A percentile compares a stretch with the other conserved stretches of the same genome.
Evolutionary conservation across 1,139 yeast genomes (phyloP).

Genomic region (Kurtzmaniella quercitrusa): DNA sequence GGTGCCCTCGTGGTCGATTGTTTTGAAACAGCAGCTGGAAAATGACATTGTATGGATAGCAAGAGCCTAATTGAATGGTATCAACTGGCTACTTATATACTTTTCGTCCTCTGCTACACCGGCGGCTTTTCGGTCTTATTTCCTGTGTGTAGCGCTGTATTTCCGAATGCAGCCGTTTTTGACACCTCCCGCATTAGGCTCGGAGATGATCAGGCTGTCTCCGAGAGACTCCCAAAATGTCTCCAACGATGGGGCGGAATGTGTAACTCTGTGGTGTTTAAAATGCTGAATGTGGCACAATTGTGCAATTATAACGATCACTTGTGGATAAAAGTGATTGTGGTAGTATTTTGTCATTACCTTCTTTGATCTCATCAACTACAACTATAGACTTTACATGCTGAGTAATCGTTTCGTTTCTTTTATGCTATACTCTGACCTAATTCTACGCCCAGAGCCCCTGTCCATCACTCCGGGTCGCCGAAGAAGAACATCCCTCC

Average conservation of each 20-base stretch:
- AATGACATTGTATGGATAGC: not conserved
- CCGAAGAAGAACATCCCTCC: conserved; percentile 36
- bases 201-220: not conserved
- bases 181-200: not conserved
- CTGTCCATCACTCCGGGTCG: conserved; percentile 22
- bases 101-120: not conserved
- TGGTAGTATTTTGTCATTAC: too few species aligned
- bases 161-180: not conserved
- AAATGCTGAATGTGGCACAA: too few species aligned
- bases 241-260: too few species aligned
- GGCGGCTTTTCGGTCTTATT: not conserved
- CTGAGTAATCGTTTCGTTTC: not conserved
- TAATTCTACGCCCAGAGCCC: too few species aligned
- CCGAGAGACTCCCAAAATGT: not conserved
- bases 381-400: too few species aligned
- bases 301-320: too few species aligned
- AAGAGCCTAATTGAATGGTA: too few species aligned
- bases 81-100: too few species aligned
- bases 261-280: too few species aligned
- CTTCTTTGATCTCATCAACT: too few species aligned
- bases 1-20: conserved; percentile 14
- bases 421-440: not conserved
- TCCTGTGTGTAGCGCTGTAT: not conserved
- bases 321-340: too few species aligned
- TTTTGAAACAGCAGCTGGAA: conserved; percentile 13